Evolutionary conservation across 2,329 filamentous ascomycete species (phyloP), one percentile per base, ranked within the genome.

Genomic region (Pyrenochaeta sp.): DNA sequence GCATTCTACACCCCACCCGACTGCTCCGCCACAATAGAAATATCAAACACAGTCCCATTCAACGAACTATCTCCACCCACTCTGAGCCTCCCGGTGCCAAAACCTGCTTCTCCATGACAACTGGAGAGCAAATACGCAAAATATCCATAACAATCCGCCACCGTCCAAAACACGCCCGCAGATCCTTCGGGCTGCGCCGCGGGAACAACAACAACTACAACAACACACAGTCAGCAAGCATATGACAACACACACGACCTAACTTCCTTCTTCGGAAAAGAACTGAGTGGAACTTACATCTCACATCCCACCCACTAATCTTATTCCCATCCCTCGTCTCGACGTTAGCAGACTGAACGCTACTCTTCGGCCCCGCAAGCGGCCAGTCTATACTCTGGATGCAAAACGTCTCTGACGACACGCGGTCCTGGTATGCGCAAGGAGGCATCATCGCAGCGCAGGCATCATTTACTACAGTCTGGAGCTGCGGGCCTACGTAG

Each of bases 91-190:
- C 69, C 71, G 30, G 62, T 50, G 5, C 70, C 67, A 39, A 68
- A 66, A 13, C 67, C 71, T 28, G 52, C 49, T 13, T 46, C 24
- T 15, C 46, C 57, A n/a, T 59, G 59, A 30, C 72, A 75, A 9
- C 69, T 70, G 19, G 61, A 43, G 0, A 75, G 52, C 48, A 74
- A 56, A 8, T 65, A 46, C 9, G 59, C 53, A 37, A 75, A 71
- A 50, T 74, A 75, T 0, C 70, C 71, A 44, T 72, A 69, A 61
- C 72, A 75, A 13, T 75, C 72, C 10, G 58, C 47, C 19, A 56
- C 58, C 3, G 57, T 61, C 68, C 71, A 73, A 47, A 66, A 64
- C 13, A 68, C 69, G 4, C 58, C 61, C 19, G 64, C 52, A 10
- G 62, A 61, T 25, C 45, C 45, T 22, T 52, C 50, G 2, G 62